A percentile compares a stretch with the other conserved stretches of the same genome.
Conservation (phyloP, 2,329 filamentous ascomycete species). For the Chaetomium strumarium region DNA sequence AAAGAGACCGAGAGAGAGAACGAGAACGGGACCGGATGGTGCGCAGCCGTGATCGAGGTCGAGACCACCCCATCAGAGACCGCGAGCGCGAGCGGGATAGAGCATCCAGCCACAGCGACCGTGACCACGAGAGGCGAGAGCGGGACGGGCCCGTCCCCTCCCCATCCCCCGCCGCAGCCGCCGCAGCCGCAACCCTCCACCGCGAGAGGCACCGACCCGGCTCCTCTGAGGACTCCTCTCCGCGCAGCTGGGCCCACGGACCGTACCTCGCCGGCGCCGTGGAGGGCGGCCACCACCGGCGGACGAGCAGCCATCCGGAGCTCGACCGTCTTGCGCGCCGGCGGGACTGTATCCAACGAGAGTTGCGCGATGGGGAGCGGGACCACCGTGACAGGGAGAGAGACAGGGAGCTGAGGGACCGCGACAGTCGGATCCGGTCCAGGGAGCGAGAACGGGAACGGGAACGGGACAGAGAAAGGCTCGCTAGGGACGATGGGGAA, state of each 20-base stretch:
- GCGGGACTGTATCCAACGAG: not conserved
- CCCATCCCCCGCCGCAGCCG: constrained; percentile 8
- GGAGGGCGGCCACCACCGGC: not conserved
- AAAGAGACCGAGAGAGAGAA: constrained; percentile 25
- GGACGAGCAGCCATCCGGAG: constrained; percentile 11
- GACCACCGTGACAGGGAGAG: constrained; percentile 29
- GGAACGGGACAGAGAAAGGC: constrained; percentile 26
- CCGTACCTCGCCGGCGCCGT: not conserved
- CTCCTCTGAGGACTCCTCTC: constrained; percentile 25
- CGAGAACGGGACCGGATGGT: constrained; percentile 20
- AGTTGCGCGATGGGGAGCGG: constrained; percentile 9
- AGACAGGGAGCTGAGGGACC: constrained; percentile 26
- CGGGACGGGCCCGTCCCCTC: not conserved
- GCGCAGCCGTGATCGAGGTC: constrained; percentile 23
- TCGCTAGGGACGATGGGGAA: constrained; percentile 8
- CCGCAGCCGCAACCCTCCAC: constrained; percentile 14
- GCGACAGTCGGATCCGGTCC: constrained; percentile 19
- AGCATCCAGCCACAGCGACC: constrained; percentile 14
- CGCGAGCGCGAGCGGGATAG: constrained; percentile 17
- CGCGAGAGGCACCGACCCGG: constrained; percentile 35
- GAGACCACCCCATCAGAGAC: constrained; percentile 26
- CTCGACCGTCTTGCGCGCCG: not conserved
- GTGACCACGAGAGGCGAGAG: constrained; percentile 18
- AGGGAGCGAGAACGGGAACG: constrained; percentile 32
- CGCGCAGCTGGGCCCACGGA: constrained; percentile 2